Base-by-base conservation (phyloP, 805 yeast species). In the Yarrowia deformans region DNA sequence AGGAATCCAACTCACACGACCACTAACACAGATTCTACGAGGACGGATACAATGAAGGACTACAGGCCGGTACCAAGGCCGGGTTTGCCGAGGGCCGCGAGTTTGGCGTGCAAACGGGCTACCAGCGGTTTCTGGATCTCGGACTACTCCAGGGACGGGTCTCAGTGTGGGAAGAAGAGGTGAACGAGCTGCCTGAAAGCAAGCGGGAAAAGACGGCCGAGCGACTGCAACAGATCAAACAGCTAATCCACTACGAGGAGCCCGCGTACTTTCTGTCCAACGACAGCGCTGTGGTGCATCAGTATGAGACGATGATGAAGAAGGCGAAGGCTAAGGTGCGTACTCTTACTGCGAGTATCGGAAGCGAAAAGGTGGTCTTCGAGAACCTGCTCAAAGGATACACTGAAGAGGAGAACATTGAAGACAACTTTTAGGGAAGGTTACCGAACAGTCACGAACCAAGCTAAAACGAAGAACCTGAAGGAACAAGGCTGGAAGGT, bases 11-110 rank as follows among this genome's bases (percentile, higher is more conserved):
- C 29, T 23, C 29, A 23, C 29, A 23, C 29, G 29, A 23, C 29
- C 13, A 10, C 34, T 9, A 40, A n/a, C 42, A 76, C 58, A 76
- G 83, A 67, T 86, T 79, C 77, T 93, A 91, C 75, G 77, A 84
- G 7, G 86, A 86, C 70, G 97, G 98, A 0, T 90, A 78, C 75
- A 73, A 79, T 61, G 95, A 91, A 71, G 98, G 97, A 0, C 84
- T 84, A 48, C 77, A 79, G 5, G 89, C 85, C 64, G 90, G 92
- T 0, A 79, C 86, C 0, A 77, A 76, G 60, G 84, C 87, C 52
- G 93, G 92, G 60, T 82, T 79, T 66, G 72, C 81, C 1, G 97
- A 93, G 75, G 98, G 97, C 0, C 89, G 88, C 74, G 92, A 91
- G 74, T 88, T 87, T 72, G 98, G 98, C 0, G 82, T 83, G 68